Evolutionary conservation across 1,139 yeast species (phyloP), one percentile per base, ranked within the genome.

Genomic region (Wickerhamomyces sp.): DNA sequence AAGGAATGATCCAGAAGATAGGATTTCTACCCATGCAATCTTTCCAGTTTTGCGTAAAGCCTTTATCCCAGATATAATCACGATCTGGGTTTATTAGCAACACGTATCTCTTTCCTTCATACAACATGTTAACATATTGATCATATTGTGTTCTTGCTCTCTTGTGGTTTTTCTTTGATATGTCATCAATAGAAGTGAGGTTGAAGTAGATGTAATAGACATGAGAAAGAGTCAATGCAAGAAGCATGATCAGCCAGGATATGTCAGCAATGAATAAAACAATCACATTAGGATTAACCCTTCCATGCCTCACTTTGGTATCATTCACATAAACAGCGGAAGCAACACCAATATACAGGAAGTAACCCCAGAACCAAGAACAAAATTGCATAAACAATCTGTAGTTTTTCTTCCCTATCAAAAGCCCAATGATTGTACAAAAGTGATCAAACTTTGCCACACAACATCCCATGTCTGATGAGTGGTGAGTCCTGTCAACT

Each of bases 401-500:
- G 56, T 78, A 79, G 60, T 84, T 84, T 37, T 61, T 56, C 46
- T 72, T 70, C 0, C 88, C 90, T 29, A 84, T 71, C 3, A 74
- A 73, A 0, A 69, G 59, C 0, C 89, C 89, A 5, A 84, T 61
- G 79, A 83, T 82, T 3, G 76, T 53, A 59, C 93, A 84, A 55
- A 70, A 79, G 59, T 84, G 93, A 58, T 84, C 93, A 58, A 79
- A 78, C 47, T 74, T 68, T 1, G 80, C 74, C 0, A 82, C 74
- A 53, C 84, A 80, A 36, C 60, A 56, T 0, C 67, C 67, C 45
- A 62, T 43, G 40, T 71, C 67, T 23, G 71, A 69, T 50, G 84
- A 80, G 56, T 79, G 89, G 50, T 75, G 82, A 2, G 79, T 56
- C 45, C 91, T 64, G 10, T 75, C 70, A 1, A 75, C 60, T 55